Base-by-base conservation (phyloP, 164 flowering plant species). In the Vitis cinerea region DNA sequence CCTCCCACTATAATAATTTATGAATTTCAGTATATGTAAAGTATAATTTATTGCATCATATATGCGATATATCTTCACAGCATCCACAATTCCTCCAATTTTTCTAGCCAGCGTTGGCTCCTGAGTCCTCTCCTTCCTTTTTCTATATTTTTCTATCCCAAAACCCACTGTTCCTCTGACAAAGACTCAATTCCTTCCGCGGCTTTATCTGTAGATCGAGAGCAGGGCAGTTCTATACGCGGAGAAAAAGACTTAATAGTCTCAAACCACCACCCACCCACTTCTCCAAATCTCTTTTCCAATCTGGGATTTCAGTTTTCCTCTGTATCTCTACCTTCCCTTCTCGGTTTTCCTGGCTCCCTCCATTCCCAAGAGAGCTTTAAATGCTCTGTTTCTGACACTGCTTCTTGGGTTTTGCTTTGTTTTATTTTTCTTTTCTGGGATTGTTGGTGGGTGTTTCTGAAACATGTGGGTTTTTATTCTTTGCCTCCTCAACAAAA, bases 121-220 rank as follows among this genome's bases (percentile, higher is more conserved):
- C n/a, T n/a, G n/a, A n/a, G n/a, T n/a, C n/a, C 59, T 51, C 50
- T 56, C 27, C 71, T 50, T 44, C 2, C 70, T 19, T 0, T 64
- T 16, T 57, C 15, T 30, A 8, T 23, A 44, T 16, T 5, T 29
- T 31, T 55, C 48, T 9, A 71, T 63, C 47, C 17, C 52, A 63
- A 54, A 48, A 15, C 2, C 59, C 62, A 71, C 74, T 71, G 68
- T 71, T 57, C 6, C 5, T 67, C 67, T 62, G 76, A 73, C 67
- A 67, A 14, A 17, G 72, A 73, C 72, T 37, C 65, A 56, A 48
- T 48, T 73, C 71, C 71, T 61, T 68, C 76, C 67, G 76, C 67
- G 71, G 76, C 71, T 73, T 62, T 73, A 48, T 62, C 71, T 65
- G 17, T 10, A 51, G 59, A 69, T 61, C 59, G 29, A 49, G 56